Percentiles rank a stretch among this genome's conserved stretches.
Evolutionary conservation across 305 asterid species (phyloP).

Genomic region (Fraxinus platypoda): DNA sequence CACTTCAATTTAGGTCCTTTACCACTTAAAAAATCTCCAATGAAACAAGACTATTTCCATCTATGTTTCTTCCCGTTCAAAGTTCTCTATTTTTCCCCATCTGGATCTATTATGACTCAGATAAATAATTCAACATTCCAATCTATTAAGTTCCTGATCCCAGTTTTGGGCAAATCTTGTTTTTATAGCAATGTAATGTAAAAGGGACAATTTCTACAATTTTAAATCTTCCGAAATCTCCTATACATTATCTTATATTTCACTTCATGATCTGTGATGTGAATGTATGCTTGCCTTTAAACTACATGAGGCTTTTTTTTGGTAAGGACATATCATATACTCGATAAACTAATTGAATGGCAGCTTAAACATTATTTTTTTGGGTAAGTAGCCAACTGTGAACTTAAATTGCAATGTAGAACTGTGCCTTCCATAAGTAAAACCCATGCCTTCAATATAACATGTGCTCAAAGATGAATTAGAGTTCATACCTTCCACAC

Average conservation of each 20-base stretch:
- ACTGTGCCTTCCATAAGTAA: not conserved
- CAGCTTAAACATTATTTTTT: conserved; percentile 3
- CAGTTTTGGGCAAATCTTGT: not conserved
- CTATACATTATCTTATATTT: not conserved
- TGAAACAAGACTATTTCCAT: not conserved
- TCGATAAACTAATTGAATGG: not conserved
- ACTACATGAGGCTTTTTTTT: not conserved
- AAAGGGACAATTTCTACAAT: not conserved
- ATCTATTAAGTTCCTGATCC: not conserved
- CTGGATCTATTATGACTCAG: not conserved
- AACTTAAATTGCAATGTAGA: not conserved
- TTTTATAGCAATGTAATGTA: not conserved
- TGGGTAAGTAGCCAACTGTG: not conserved
- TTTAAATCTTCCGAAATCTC: not conserved
- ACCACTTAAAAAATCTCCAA: not conserved
- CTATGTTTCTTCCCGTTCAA: not conserved
- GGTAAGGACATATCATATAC: not conserved
- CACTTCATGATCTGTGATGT: not conserved
- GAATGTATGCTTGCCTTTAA: not conserved
- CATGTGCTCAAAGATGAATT: conserved; percentile 1
- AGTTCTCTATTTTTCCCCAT: not conserved
- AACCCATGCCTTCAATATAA: not conserved
- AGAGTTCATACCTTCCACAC: conserved; percentile 81
- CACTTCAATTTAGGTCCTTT: conserved; percentile 6
- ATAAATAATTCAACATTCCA: conserved; percentile 14